Evolutionary conservation across 1,284 basidiomycete genomes (phyloP), one percentile per base, ranked within the genome.

Genomic region (Grifola frondosa): DNA sequence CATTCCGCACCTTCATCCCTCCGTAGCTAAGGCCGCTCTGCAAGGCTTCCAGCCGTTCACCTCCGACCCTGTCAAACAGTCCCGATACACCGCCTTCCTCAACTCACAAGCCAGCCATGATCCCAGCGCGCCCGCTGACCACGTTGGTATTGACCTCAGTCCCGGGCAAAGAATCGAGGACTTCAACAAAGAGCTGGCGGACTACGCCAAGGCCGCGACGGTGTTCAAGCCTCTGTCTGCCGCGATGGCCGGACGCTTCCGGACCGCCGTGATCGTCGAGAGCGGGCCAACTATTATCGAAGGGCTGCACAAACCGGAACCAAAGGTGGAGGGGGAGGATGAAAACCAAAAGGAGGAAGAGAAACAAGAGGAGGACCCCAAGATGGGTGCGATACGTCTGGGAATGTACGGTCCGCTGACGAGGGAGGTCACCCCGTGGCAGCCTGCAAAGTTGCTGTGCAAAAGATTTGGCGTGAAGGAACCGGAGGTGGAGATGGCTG

Each of bases 401-500:
- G 92, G 91, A 17, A 91, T 94, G 84, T 97, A 87, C 61, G 96
- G 96, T 1, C 73, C 77, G 10, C 67, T 94, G 58, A 97, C 94
- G 16, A 73, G 94, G 28, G 85, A 88, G 46, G 71, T 77, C 21
- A 76, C 71, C 47, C 62, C 76, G 0, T 98, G 91, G 84, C 81
- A 82, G 54, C 96, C 96, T 0, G 80, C 80, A 16, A 76, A 77
- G 48, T 67, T 98, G 41, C 70, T 99, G 13, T 97, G 93, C 68
- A 97, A 95, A 64, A 80, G 96, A n/a, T 97, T 98, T 63, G 88
- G 90, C 1, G 88, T 97, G 26, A 87, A 86, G 53, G 90, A 95
- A 23, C 61, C 95, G 85, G 3, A 80, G 85, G 58, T 53, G 40
- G 54, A 65, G 43, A 44, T 41, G 44, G 46, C 35, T 6, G 42